A percentile compares a stretch with the other conserved stretches of the same genome.
Conservation (phyloP, 805 yeast species). For the Cyberlindnera euphorbiae region DNA sequence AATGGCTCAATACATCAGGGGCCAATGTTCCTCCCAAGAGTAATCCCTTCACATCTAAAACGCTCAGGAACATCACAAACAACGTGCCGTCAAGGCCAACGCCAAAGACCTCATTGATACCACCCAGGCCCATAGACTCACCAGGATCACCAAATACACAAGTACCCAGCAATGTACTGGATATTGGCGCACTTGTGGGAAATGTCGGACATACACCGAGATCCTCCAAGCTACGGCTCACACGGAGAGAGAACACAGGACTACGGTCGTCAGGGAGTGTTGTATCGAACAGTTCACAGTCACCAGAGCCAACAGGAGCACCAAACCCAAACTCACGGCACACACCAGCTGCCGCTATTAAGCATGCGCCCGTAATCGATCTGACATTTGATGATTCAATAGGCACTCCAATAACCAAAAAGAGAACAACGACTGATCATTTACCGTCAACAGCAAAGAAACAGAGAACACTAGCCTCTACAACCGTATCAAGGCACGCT, state of each 20-base stretch:
- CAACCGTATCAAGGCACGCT: too few relatives aligned
- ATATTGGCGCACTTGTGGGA: slow-evolving; percentile 7
- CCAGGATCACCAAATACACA: too few relatives aligned
- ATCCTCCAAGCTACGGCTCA: slow-evolving; percentile 16
- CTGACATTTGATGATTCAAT: slow-evolving; percentile 24
- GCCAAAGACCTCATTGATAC: neutral
- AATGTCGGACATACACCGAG: slow-evolving; percentile 10
- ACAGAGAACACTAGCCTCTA: slow-evolving; percentile 5
- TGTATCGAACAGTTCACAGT: slow-evolving; percentile 4
- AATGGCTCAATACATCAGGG: slow-evolving; percentile 23
- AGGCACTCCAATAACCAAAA: slow-evolving; percentile 2
- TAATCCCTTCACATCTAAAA: slow-evolving; percentile 5
- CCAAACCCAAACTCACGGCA: neutral
- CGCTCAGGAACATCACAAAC: slow-evolving; percentile 3
- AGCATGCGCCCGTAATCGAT: slow-evolving; percentile 19
- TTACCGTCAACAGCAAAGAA: slow-evolving; percentile 2
- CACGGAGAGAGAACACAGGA: slow-evolving; percentile 17
- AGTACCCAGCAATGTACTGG: neutral
- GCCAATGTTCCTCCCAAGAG: slow-evolving; percentile 21
- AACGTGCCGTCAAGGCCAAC: slow-evolving; percentile 1
- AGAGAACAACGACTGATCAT: slow-evolving; percentile 1
- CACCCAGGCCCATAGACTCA: neutral
- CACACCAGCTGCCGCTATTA: slow-evolving; percentile 5
- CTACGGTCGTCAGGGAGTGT: slow-evolving; percentile 10
- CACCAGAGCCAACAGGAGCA: slow-evolving; percentile 15